phyloP scores from a whole-genome alignment of 176 grass and related monocot genomes.

The Phyllostachys edulis region DNA sequence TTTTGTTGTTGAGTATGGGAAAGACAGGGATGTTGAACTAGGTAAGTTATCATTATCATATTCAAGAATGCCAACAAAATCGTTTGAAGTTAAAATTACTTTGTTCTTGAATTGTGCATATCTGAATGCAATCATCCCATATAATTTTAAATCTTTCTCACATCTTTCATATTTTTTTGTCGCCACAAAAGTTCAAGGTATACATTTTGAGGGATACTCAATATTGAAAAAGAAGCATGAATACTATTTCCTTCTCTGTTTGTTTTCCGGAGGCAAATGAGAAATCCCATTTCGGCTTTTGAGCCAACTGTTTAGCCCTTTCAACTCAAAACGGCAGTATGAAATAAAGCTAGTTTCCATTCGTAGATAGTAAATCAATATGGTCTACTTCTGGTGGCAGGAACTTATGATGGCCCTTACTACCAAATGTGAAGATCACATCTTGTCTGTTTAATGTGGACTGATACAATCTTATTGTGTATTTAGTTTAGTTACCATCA shows the following conservation, averaged over 20 bases:
- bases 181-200: not conserved
- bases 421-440: not conserved
- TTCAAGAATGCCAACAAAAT: not conserved
- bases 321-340: not conserved
- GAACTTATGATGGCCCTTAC: not conserved
- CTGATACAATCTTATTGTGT: not conserved
- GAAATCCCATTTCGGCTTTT: not conserved
- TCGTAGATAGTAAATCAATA: not conserved
- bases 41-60: slow-evolving; percentile 44
- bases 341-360: not conserved
- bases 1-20: slow-evolving; percentile 97
- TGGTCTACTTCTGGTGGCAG: not conserved
- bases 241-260: not conserved
- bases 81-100: not conserved
- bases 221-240: not conserved
- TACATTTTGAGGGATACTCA: not conserved
- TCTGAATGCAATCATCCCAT: slow-evolving; percentile 10
- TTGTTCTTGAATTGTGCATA: slow-evolving; percentile 4
- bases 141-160: not conserved
- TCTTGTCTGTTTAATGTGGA: not conserved
- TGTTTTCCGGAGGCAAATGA: not conserved
- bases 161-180: not conserved
- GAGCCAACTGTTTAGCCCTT: not conserved
- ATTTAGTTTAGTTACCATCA: not conserved
- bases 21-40: slow-evolving; percentile 91